Conservation (phyloP, 2,329 filamentous ascomycete species). For the Ascochyta clinopodiicola region DNA sequence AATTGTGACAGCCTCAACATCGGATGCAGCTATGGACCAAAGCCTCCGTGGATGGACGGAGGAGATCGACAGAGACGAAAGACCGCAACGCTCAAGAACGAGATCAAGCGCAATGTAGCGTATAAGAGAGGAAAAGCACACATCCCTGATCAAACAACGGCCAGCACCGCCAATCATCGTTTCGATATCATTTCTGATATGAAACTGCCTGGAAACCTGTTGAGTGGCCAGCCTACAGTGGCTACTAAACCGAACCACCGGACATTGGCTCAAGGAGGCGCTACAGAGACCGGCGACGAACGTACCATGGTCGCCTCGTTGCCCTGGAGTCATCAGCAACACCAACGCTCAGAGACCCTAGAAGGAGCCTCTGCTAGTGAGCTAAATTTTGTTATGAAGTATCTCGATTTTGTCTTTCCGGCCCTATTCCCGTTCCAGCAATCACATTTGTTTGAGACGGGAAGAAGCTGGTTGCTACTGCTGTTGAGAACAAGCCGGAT, state of each 20-base stretch:
- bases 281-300: not conserved
- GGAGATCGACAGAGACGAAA: constrained; percentile 14
- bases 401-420: constrained; percentile 23
- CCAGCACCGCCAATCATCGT: not conserved
- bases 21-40: constrained; percentile 16
- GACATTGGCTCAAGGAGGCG: not conserved
- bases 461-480: constrained; percentile 23
- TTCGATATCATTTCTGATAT: constrained; percentile 11
- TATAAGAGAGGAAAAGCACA: constrained; percentile 16
- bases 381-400: constrained; percentile 24
- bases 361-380: constrained; percentile 16
- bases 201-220: not conserved
- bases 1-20: constrained; percentile 18
- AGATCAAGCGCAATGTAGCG: constrained; percentile 20
- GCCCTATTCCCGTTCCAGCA: constrained; percentile 22
- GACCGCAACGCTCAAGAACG: constrained; percentile 13
- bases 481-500: constrained; percentile 20
- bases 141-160: not conserved
- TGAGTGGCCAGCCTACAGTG: not conserved
- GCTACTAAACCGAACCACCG: not conserved
- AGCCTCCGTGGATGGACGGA: constrained; percentile 24
- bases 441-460: constrained; percentile 19
- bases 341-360: constrained; percentile 2
- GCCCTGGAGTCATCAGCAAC: constrained; percentile 10
- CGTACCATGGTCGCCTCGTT: constrained; percentile 4